phyloP scores from a whole-genome alignment of 805 yeast genomes.

The Ogataea populi-albae region DNA sequence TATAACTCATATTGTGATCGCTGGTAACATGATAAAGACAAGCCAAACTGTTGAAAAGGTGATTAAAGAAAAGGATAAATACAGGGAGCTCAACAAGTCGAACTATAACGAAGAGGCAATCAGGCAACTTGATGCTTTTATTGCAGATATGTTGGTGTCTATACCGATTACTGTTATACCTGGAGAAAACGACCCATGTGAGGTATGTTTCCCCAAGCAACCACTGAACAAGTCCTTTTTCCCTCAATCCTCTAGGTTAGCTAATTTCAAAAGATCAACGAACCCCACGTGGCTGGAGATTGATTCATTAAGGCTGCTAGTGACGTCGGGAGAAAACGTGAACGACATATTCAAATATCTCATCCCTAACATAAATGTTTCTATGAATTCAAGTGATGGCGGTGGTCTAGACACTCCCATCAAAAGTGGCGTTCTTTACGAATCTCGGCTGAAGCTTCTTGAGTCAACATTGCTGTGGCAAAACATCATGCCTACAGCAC shows the following conservation, averaged over 20 bases:
- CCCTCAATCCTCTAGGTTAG: constrained; percentile 33
- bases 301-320: constrained; percentile 56
- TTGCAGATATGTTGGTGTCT: constrained; percentile 53
- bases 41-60: constrained; percentile 23
- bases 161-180: constrained; percentile 80
- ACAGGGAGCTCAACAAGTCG: constrained; percentile 53
- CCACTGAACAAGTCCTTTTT: constrained; percentile 81
- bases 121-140: constrained; percentile 53
- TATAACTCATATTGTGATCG: constrained; percentile 56
- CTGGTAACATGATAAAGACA: constrained; percentile 59
- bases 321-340: constrained; percentile 83
- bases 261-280: constrained; percentile 45
- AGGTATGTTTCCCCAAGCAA: constrained; percentile 81
- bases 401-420: constrained; percentile 24
- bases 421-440: constrained; percentile 44
- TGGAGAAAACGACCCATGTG: constrained; percentile 84
- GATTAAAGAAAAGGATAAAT: constrained; percentile 33
- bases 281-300: constrained; percentile 76
- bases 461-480: constrained; percentile 78
- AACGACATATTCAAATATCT: constrained; percentile 72
- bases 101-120: constrained; percentile 49
- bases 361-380: constrained; percentile 37
- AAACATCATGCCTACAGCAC: constrained; percentile 89
- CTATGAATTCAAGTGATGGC: constrained; percentile 21
- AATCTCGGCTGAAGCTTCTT: constrained; percentile 54